Base-by-base conservation (phyloP, 768 basidiomycete genomes). In the Ramaria sp. region DNA sequence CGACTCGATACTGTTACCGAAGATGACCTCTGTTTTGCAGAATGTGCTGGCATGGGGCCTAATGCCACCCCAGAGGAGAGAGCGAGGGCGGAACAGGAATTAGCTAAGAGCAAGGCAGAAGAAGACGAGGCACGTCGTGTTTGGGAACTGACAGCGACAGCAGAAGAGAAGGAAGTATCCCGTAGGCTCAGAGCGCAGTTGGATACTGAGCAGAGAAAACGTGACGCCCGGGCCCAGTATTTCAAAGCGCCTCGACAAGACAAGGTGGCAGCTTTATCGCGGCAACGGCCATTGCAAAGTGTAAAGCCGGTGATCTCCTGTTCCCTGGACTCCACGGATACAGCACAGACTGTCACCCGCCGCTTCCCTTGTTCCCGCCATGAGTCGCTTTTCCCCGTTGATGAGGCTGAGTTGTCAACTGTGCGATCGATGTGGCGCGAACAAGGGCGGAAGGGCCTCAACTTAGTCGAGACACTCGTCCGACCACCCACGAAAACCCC, bases 391-490 rank as follows among this genome's bases (percentile, higher is more conserved):
- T 55, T 55, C 20, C 53, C 53, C 27, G 9, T 44, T 13, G 53
- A 55, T 27, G 48, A 50, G 22, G 16, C 28, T 25, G 53, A 55
- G 27, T 34, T 47, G 5, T 12, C 12, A 12, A 28, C 53, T 3
- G 44, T 55, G 16, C 42, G 45, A 4, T 36, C 42, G 4, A 55
- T 55, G 53, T 55, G 53, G 53, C 22, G 20, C 16, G 20, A 48
- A 5, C 53, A 55, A 48, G 43, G 53, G 15, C 43, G 53, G 15
- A 55, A 37, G 47, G 53, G 53, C 18, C 24, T 55, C 24, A 27
- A 25, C 27, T 8, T 44, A 13, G 25, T 44, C 28, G 53, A 55
- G 28, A 30, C 10, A 12, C 43, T 55, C 25, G 48, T 50, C 25
- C 28, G 34, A 22, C 34, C 28, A 5, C 18, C 48, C 18, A 32